phyloP scores from a whole-genome alignment of 2,329 filamentous ascomycete genomes.

The Monilinia fructigena region DNA sequence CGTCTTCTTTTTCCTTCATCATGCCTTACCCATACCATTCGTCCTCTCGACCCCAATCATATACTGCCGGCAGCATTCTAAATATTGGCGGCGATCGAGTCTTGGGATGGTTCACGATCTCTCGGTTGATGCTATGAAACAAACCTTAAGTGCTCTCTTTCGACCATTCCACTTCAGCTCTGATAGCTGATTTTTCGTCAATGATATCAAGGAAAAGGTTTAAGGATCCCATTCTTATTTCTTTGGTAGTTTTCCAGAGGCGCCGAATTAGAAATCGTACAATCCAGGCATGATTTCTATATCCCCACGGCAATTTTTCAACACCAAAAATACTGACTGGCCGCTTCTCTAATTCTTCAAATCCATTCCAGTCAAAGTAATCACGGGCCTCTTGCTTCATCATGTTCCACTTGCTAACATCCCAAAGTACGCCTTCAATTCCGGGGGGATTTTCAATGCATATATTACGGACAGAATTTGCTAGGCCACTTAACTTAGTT shows the following conservation, averaged over 20 bases:
- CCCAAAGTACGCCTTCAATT: background rate
- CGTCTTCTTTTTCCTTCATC: background rate
- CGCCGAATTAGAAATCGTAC: background rate
- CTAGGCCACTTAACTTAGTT: background rate
- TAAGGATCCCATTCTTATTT: constrained; percentile 1
- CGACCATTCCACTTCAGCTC: background rate
- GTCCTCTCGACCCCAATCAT: background rate
- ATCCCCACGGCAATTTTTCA: background rate
- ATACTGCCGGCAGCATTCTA: background rate
- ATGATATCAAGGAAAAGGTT: background rate
- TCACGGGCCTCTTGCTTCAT: background rate
- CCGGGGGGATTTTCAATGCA: background rate
- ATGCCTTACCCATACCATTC: background rate
- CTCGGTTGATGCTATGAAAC: background rate
- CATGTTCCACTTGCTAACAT: background rate
- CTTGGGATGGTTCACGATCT: background rate
- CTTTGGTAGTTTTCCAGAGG: background rate
- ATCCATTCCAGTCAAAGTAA: background rate
- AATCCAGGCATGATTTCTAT: constrained; percentile 4
- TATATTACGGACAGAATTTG: background rate
- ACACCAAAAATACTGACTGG: background rate
- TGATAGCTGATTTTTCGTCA: constrained; percentile 7
- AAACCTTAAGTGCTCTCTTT: background rate
- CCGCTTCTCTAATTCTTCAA: background rate
- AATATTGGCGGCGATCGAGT: constrained; percentile 7